Base-by-base conservation (phyloP, 1,284 basidiomycete species). In the Cutaneotrichosporon sp. region DNA sequence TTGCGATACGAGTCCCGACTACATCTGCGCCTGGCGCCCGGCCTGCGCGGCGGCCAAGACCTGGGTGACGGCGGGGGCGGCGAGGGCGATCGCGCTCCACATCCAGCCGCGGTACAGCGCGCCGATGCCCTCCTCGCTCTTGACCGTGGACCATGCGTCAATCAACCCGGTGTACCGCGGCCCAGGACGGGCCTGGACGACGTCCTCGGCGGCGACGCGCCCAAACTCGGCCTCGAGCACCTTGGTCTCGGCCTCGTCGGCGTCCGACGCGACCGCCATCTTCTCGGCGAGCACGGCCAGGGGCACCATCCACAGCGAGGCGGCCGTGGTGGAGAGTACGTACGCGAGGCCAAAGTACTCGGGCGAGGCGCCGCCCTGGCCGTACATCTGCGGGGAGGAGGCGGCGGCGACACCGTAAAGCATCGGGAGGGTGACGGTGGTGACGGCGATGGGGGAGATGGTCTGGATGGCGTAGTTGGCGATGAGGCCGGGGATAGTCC, bases 91-190 rank as follows among this genome's bases (percentile, higher is more conserved):
- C 1, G 24, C 45, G 13, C 91, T 92, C 65, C 91, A 79, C 89
- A 90, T 92, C 90, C 91, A 94, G 6, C 88, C 91, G 52, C 91
- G 86, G 75, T 90, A 93, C 62, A 95, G 78, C 3, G 89, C 85
- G 61, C 76, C 76, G 80, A 84, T 84, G 0, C 92, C 92, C 76
- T 95, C 92, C 77, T 95, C 91, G 50, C 88, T 83, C 14, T 88
- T 75, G 42, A 94, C 90, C 67, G 87, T 85, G 77, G 88, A 88
- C 16, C 83, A 86, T 65, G 90, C 91, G 73, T 93, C 89, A 16
- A 86, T 73, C 42, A 92, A 77, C 7, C 91, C 89, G 42, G 84
- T 75, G 75, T 95, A 95, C 18, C 91, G 91, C 90, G 49, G 84
- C 87, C 72, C 92, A 90, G 60, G 86, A 65, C 92, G 85, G 66